phyloP scores from a whole-genome alignment of 2,329 filamentous ascomycete genomes.

The Nemania serpens region DNA sequence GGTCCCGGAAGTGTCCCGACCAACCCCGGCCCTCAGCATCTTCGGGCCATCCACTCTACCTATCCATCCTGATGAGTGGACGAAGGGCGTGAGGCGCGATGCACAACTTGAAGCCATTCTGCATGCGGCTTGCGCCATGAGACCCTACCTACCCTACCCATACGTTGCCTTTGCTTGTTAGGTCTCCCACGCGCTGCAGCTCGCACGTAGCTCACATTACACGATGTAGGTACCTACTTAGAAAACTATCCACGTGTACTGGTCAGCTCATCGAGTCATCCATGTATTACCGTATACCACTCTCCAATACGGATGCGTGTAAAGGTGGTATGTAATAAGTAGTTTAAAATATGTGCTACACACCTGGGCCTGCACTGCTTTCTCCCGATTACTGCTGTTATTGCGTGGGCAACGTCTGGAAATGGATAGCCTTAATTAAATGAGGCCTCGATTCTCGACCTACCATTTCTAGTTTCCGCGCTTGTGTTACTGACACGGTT shows the following conservation, averaged over 20 bases:
- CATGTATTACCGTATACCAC: slow-evolving; percentile 15
- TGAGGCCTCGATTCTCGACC: slow-evolving; percentile 30
- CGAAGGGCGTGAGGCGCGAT: slow-evolving; percentile 33
- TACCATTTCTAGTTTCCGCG: slow-evolving; percentile 27
- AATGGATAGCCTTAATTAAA: slow-evolving; percentile 29
- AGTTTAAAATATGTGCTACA: slow-evolving; percentile 4
- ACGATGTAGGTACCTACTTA: slow-evolving; percentile 19
- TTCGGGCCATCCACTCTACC: slow-evolving; percentile 28
- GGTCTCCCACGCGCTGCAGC: slow-evolving; percentile 15
- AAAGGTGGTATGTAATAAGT: slow-evolving; percentile 3
- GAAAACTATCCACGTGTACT: slow-evolving; percentile 18
- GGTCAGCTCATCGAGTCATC: slow-evolving; percentile 24
- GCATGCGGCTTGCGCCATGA: slow-evolving; percentile 35
- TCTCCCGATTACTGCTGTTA: slow-evolving; percentile 8
- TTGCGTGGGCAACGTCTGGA: slow-evolving; percentile 2
- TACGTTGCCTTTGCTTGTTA: slow-evolving; percentile 26
- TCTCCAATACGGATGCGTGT: slow-evolving; percentile 9
- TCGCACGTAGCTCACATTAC: slow-evolving; percentile 23
- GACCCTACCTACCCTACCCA: not conserved
- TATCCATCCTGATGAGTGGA: not conserved
- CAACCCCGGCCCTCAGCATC: slow-evolving; percentile 2
- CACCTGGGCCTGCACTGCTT: slow-evolving; percentile 5
- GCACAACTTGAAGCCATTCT: slow-evolving; percentile 21
- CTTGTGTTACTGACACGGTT: not conserved
- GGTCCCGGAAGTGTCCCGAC: not conserved